Conservation (phyloP, 2,329 filamentous ascomycete species). For the Venturia nashicola region DNA sequence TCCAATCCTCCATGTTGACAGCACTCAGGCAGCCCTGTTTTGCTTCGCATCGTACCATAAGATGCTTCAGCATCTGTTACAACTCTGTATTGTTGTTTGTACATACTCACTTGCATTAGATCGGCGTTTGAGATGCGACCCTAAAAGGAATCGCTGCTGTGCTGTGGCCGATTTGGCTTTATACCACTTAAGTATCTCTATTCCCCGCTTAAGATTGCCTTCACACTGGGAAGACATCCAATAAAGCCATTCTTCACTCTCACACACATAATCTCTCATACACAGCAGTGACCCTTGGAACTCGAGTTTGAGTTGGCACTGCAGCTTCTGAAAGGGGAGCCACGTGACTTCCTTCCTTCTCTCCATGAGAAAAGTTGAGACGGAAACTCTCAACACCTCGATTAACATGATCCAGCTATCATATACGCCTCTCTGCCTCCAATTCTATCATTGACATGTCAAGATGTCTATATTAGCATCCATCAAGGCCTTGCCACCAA, state of each 20-base stretch:
- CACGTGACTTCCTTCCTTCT: background rate
- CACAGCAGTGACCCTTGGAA: background rate
- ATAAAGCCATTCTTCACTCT: background rate
- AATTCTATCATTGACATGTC: background rate
- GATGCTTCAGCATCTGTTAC: background rate
- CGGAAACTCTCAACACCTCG: background rate
- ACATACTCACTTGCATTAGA: conserved; percentile 3
- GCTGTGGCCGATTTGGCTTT: background rate
- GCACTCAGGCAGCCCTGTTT: background rate
- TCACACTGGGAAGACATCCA: background rate
- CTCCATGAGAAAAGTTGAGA: background rate
- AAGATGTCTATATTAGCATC: conserved; percentile 8
- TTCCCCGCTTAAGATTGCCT: background rate
- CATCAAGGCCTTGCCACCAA: conserved; percentile 30
- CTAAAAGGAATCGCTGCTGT: background rate
- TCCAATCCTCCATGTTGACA: background rate
- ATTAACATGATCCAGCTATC: background rate
- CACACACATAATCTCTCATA: background rate
- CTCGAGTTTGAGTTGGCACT: background rate
- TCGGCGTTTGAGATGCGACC: background rate
- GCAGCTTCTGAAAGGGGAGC: background rate
- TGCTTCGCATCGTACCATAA: background rate
- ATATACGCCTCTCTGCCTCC: too few species aligned
- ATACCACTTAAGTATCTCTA: background rate
- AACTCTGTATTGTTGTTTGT: background rate